Conservation (phyloP, 345 rosid genomes). For the Eucalyptus cloeziana region DNA sequence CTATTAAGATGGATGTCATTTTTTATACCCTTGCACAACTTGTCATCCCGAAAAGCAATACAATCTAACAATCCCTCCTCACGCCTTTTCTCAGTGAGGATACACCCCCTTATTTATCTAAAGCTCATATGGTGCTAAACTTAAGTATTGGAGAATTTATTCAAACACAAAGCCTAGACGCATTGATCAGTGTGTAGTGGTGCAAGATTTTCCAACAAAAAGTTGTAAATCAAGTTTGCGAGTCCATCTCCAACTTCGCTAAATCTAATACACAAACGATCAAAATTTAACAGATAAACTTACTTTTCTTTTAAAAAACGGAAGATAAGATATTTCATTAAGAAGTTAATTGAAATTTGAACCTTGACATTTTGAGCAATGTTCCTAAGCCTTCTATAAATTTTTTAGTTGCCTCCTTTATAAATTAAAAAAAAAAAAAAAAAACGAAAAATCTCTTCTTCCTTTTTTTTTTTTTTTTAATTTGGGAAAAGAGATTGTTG, state of each 20-base stretch:
- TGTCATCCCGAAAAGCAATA: background rate
- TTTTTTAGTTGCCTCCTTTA: background rate
- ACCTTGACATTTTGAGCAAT: background rate
- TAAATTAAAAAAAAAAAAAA: too few relatives aligned
- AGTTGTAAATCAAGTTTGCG: background rate
- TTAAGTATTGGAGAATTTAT: background rate
- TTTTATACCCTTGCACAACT: background rate
- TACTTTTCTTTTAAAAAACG: background rate
- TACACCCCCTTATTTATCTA: background rate
- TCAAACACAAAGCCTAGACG: background rate
- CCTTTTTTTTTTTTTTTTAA: too few relatives aligned
- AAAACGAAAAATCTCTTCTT: background rate
- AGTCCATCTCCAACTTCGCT: background rate
- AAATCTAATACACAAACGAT: background rate
- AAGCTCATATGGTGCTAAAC: background rate
- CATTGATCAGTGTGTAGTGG: background rate
- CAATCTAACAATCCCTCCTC: background rate
- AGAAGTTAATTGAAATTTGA: background rate
- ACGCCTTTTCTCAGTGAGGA: rapidly evolving
- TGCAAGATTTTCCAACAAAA: background rate
- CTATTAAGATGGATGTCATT: background rate
- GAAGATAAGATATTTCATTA: background rate
- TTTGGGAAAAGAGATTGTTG: background rate
- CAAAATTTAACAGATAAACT: background rate
- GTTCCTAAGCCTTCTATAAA: background rate